phyloP scores from a whole-genome alignment of 225 moss, liverwort and hornwort genomes.

The Marchantia polymorpha region DNA sequence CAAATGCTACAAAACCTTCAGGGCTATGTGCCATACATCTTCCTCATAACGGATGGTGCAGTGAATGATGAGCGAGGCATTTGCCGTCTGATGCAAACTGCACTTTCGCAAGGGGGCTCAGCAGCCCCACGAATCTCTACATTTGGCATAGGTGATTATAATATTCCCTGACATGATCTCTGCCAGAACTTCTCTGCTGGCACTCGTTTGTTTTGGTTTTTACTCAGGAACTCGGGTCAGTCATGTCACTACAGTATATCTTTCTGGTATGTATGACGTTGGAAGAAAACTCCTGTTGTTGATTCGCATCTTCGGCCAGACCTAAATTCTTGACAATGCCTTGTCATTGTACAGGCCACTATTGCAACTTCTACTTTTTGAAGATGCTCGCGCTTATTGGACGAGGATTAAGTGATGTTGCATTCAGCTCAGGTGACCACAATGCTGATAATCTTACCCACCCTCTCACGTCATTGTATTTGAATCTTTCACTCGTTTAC shows the following conservation, averaged over 20 bases:
- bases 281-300: neutral
- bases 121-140: constrained; percentile 68
- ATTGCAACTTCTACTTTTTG: constrained; percentile 79
- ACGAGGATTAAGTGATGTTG: constrained; percentile 66
- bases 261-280: neutral
- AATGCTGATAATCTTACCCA: neutral
- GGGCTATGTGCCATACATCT: constrained; percentile 60
- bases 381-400: constrained; percentile 86
- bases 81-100: constrained; percentile 53
- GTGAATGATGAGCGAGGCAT: constrained; percentile 63
- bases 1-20: constrained; percentile 51
- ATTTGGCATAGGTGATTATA: constrained; percentile 56
- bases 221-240: neutral
- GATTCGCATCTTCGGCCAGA: too few species aligned
- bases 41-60: constrained; percentile 76
- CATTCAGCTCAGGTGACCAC: constrained; percentile 58
- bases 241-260: neutral
- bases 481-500: neutral
- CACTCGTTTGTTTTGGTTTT: too few species aligned
- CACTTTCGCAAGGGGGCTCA: constrained; percentile 44
- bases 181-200: neutral
- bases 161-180: neutral
- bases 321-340: neutral
- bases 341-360: constrained; percentile 51
- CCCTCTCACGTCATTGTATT: neutral